Conservation (phyloP, 2,329 filamentous ascomycete genomes). For the Macrophomina tecta region DNA sequence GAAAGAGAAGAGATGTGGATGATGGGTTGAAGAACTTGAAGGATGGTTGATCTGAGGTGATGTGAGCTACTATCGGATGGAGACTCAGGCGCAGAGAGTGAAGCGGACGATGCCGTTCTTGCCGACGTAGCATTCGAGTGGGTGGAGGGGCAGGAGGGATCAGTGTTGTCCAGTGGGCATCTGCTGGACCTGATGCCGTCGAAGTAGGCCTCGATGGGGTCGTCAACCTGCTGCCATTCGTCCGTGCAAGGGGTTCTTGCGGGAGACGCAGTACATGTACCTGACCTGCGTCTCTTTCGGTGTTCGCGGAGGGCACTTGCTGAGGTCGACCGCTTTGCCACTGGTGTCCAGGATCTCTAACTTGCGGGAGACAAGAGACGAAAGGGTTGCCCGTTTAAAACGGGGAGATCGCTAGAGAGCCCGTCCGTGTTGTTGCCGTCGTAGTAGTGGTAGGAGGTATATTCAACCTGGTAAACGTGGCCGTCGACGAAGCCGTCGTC, state of each 20-base stretch:
- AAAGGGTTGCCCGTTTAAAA: slow-evolving; percentile 5
- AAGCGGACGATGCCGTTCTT: background rate
- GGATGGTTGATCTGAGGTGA: too few relatives aligned
- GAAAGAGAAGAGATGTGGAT: too few relatives aligned
- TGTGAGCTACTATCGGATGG: too few relatives aligned
- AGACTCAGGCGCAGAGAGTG: background rate
- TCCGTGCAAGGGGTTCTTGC: background rate
- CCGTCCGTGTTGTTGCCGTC: too few relatives aligned
- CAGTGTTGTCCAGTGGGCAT: background rate
- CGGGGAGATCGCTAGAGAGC: background rate
- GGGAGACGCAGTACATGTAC: background rate
- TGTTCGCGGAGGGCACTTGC: background rate
- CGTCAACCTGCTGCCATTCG: background rate
- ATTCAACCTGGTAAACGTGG: slow-evolving; percentile 14
- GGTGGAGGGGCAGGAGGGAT: background rate
- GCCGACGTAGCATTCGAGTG: background rate
- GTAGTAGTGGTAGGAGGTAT: background rate
- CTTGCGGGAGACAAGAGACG: background rate
- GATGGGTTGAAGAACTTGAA: too few relatives aligned
- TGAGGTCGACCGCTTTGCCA: background rate
- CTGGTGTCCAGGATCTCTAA: background rate
- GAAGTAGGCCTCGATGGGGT: background rate
- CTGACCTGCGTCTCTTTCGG: background rate
- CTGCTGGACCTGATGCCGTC: background rate
- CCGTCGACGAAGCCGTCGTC: background rate